A percentile compares a stretch with the other conserved stretches of the same genome.
These are phyloP conservation scores for Tetracentron sinense DNA, from an alignment of 164 flowering plant genomes.

Conservation along the genomic window DNA sequence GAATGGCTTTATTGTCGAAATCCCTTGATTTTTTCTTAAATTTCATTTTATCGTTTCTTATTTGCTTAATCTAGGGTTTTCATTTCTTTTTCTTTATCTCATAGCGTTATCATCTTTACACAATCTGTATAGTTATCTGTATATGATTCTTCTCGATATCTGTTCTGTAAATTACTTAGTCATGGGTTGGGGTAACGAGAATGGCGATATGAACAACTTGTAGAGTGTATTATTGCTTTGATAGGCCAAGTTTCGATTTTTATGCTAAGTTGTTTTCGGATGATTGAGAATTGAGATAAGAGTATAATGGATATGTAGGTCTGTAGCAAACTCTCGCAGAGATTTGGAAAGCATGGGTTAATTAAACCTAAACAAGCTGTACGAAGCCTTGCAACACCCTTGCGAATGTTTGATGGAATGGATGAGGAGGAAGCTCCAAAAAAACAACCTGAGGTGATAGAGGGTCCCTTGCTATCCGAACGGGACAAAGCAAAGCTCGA, in stretches of 20 bases:
- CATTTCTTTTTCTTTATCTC: not conserved
- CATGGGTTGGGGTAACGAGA: not conserved
- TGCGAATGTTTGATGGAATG: slow-evolving; percentile 96
- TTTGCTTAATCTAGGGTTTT: not conserved
- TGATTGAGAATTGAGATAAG: too few relatives aligned
- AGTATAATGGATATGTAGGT: slow-evolving; percentile 43
- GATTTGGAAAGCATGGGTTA: slow-evolving; percentile 92
- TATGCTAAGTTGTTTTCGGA: too few relatives aligned
- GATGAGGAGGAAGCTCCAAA: slow-evolving; percentile 75
- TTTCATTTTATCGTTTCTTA: not conserved
- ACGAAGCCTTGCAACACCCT: slow-evolving; percentile 78
- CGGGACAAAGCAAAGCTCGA: slow-evolving; percentile 79
- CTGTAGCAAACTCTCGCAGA: slow-evolving; percentile 71
- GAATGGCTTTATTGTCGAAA: not conserved
- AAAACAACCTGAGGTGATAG: slow-evolving; percentile 74
- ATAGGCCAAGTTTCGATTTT: not conserved
- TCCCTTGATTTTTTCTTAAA: not conserved
- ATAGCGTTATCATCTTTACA: not conserved
- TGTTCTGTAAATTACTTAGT: not conserved
- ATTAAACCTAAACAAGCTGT: slow-evolving; percentile 67
- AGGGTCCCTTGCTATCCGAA: slow-evolving; percentile 84
- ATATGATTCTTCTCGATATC: not conserved
- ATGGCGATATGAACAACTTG: not conserved
- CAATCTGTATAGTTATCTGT: not conserved
- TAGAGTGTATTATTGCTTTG: slow-evolving; percentile 1